Evolutionary conservation across 1,139 yeast species (phyloP).

Genomic region (Yamadazyma triangularis): DNA sequence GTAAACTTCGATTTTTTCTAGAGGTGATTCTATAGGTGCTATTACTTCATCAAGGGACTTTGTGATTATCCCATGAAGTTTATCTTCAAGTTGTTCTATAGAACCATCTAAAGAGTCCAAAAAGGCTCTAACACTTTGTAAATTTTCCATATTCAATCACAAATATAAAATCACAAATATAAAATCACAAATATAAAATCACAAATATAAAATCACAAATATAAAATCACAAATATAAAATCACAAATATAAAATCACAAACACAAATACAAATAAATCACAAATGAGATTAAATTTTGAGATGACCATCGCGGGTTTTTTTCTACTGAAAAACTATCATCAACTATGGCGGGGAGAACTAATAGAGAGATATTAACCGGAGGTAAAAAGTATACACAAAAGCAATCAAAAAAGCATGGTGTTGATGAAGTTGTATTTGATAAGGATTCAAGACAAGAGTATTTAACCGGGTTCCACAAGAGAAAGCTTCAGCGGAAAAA

Average conservation of each 20-base stretch:
- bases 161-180: too few relatives aligned
- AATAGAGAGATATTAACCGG: conserved; percentile 88
- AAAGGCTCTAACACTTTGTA: conserved; percentile 26
- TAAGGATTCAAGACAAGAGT: conserved; percentile 68
- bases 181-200: too few relatives aligned
- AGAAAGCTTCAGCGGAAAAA: conserved; percentile 85
- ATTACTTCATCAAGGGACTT: conserved; percentile 33
- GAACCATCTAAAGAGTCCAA: conserved; percentile 24
- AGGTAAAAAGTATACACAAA: conserved; percentile 72
- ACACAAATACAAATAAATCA: too few relatives aligned
- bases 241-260: too few relatives aligned
- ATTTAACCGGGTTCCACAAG: conserved; percentile 92
- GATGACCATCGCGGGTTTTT: too few relatives aligned
- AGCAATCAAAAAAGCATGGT: conserved; percentile 59
- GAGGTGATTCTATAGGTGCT: conserved; percentile 22
- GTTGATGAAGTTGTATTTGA: conserved; percentile 83
- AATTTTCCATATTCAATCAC: conserved; percentile 50
- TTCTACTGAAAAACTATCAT: too few relatives aligned
- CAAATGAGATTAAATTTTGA: too few relatives aligned
- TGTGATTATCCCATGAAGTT: conserved; percentile 31
- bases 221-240: too few relatives aligned
- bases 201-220: too few relatives aligned
- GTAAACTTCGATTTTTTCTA: conserved; percentile 33
- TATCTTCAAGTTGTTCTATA: conserved; percentile 23
- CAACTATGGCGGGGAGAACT: conserved; percentile 21